phyloP scores from a whole-genome alignment of 164 flowering plant genomes.

The Houttuynia cordata region DNA sequence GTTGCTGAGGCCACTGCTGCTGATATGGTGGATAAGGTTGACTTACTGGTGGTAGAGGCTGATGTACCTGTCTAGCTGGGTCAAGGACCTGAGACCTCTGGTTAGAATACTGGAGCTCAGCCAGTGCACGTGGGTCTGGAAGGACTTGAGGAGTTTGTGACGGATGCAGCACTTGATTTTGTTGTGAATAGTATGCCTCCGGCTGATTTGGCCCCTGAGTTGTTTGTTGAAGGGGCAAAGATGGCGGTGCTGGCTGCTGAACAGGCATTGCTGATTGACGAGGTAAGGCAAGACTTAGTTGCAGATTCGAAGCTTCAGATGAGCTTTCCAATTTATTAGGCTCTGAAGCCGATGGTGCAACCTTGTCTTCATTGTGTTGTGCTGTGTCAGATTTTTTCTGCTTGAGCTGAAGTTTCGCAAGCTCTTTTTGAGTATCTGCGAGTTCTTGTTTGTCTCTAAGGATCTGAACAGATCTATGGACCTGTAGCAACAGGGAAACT shows the following conservation, averaged over 20 bases:
- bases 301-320: conserved; percentile 47
- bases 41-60: conserved; percentile 34
- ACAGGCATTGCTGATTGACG: conserved; percentile 39
- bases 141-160: conserved; percentile 28
- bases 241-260: conserved; percentile 18
- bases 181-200: conserved; percentile 47
- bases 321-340: conserved; percentile 29
- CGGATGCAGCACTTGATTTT: conserved; percentile 29
- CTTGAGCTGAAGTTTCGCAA: conserved; percentile 69
- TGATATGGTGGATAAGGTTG: conserved; percentile 47
- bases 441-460: conserved; percentile 94
- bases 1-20: conserved; percentile 72
- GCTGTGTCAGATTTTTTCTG: conserved; percentile 25
- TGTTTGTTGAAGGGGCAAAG: conserved; percentile 40
- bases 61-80: conserved; percentile 29
- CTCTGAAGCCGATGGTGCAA: conserved; percentile 17
- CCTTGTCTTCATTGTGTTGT: conserved; percentile 35
- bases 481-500: conserved; percentile 29
- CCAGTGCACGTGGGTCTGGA: conserved; percentile 40
- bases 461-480: conserved; percentile 83
- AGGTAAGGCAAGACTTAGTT: conserved; percentile 77
- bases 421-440: conserved; percentile 81
- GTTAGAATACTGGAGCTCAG: conserved; percentile 36
- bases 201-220: conserved; percentile 25
- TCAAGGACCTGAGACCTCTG: conserved; percentile 43